Base-by-base conservation (phyloP, 768 basidiomycete genomes). In the Cystofilobasidium bisporidii region DNA sequence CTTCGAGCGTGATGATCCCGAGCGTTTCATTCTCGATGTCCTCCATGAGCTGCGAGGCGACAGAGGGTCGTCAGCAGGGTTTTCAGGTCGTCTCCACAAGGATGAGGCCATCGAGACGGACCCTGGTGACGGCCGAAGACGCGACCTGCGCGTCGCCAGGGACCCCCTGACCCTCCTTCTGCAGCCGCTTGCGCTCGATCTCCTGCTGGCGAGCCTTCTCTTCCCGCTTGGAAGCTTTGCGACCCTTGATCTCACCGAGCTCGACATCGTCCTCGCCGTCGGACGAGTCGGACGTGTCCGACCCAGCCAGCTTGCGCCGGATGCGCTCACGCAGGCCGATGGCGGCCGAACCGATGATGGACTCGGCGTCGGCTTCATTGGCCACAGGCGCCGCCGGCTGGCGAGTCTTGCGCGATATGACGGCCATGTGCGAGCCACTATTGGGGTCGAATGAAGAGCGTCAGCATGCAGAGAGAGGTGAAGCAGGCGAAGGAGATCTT, bases 1-100 rank as follows among this genome's bases (percentile, higher is more conserved):
- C 91, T 77, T 94, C 91, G 2, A 94, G 81, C 0, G 91, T 94
- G 69, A 94, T 92, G 72, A 94, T 90, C 60, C 91, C 91, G 30
- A 92, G 80, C 2, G 89, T 90, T 80, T 86, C 87, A 40, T 91
- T 88, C 75, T 92, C 89, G 63, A 91, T 82, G 47, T 82, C 83
- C 79, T 87, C 86, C 75, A 93, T 79, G 78, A 91, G 91, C 84
- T 88, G 72, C 22, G n/a, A 3, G 41, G 15, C 53, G 20, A 57
- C 15, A 12, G 38, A 8, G 43, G 40, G 24, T 26, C 28, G 57
- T 10, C 15, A 15, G n/a, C n/a, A n/a, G n/a, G n/a, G n/a, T n/a
- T n/a, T n/a, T n/a, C n/a, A n/a, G n/a, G n/a, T n/a, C n/a, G n/a
- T n/a, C n/a, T n/a, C 41, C 18, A 43, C 41, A 43, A 17, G 3